These are phyloP conservation scores for Avicennia marina DNA, from an alignment of 257 asterid species.

Conservation along the genomic window DNA sequence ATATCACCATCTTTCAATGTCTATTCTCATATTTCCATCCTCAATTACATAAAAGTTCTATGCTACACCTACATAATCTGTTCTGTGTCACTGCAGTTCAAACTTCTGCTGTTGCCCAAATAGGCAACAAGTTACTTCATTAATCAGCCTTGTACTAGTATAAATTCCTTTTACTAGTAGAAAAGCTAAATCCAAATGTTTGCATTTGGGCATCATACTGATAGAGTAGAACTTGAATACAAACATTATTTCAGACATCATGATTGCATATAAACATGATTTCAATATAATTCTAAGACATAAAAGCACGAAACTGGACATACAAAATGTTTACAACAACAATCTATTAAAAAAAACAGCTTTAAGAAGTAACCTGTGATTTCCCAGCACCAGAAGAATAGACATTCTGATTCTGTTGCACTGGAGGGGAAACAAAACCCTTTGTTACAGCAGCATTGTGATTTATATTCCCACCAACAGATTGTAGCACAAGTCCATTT, in stretches of 20 bases:
- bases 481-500: constrained; percentile 33
- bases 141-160: neutral
- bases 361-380: constrained; percentile 34
- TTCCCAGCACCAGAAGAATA: constrained; percentile 31
- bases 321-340: neutral
- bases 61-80: neutral
- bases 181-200: neutral
- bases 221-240: neutral
- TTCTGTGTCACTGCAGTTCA: neutral
- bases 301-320: neutral
- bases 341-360: constrained; percentile 1
- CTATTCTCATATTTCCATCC: neutral
- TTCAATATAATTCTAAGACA: no score
- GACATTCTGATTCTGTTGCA: constrained; percentile 20
- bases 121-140: neutral
- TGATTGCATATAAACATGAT: no score
- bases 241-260: no score
- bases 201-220: neutral
- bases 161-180: neutral
- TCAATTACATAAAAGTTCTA: neutral
- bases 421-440: constrained; percentile 25
- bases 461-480: constrained; percentile 27
- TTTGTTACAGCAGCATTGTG: constrained; percentile 23
- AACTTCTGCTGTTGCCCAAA: neutral
- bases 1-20: neutral